Percentiles rank a stretch among this genome's conserved stretches.
These are phyloP conservation scores for Umbilicaria muhlenbergii DNA, from an alignment of 495 filamentous ascomycete genomes.

Conservation along the genomic window DNA sequence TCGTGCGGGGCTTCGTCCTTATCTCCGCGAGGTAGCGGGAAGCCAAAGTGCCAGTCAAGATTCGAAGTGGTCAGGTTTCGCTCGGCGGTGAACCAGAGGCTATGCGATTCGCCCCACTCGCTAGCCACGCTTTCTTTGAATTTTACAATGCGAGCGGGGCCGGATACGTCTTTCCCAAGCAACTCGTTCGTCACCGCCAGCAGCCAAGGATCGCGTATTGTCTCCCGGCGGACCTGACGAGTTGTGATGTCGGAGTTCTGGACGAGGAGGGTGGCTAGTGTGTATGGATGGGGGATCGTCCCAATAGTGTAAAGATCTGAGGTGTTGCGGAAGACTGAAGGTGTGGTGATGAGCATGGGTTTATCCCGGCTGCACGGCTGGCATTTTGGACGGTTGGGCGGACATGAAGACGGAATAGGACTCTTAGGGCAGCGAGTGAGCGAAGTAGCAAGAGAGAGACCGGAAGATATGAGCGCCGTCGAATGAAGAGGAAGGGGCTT, in stretches of 20 bases:
- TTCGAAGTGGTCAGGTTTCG: constrained; percentile 32
- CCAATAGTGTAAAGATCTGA: constrained; percentile 62
- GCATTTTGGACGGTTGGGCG: constrained; percentile 64
- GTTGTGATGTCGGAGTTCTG: constrained; percentile 38
- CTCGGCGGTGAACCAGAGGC: constrained; percentile 75
- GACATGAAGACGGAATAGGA: constrained; percentile 64
- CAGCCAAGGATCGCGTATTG: constrained; percentile 71
- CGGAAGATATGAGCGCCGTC: constrained; percentile 52
- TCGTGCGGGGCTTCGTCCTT: constrained; percentile 1
- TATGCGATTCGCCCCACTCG: constrained; percentile 37
- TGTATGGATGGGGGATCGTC: constrained; percentile 82
- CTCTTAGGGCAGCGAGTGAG: constrained; percentile 57
- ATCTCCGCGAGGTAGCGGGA: constrained; percentile 32
- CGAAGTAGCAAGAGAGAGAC: constrained; percentile 50
- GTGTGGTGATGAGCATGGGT: constrained; percentile 40
- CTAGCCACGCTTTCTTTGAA: constrained; percentile 76
- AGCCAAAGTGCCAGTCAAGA: constrained; percentile 82
- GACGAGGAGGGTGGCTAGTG: constrained; percentile 45
- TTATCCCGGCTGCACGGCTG: constrained; percentile 49
- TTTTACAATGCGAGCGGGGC: constrained; percentile 45
- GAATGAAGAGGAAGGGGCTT: constrained; percentile 62
- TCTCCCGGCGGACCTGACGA: constrained; percentile 56
- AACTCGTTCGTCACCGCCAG: constrained; percentile 52
- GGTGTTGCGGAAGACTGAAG: constrained; percentile 41
- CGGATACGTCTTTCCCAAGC: constrained; percentile 40